phyloP scores from a whole-genome alignment of 2,329 filamentous ascomycete genomes.

The Albifimbria verrucaria region DNA sequence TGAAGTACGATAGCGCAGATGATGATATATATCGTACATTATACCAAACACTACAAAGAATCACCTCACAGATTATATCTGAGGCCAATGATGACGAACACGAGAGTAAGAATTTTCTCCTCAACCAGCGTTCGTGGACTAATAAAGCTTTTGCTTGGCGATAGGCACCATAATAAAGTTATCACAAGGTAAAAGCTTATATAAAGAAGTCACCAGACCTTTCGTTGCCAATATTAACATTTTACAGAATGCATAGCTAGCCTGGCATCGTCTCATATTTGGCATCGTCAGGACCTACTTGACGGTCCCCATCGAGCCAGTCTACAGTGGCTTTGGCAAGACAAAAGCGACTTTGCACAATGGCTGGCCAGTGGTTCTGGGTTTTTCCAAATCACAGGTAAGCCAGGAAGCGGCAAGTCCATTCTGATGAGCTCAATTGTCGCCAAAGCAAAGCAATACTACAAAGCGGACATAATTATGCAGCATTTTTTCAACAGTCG shows the following conservation, averaged over 20 bases:
- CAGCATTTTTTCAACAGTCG: not conserved
- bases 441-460: not conserved
- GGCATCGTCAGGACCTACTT: too few species aligned
- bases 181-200: too few species aligned
- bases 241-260: too few species aligned
- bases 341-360: not conserved
- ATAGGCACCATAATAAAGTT: too few species aligned
- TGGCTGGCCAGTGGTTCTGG: slow-evolving; percentile 6
- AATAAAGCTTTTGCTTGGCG: too few species aligned
- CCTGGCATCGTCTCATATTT: too few species aligned
- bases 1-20: slow-evolving; percentile 6
- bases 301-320: not conserved
- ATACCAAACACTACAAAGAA: not conserved
- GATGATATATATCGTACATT: slow-evolving; percentile 1
- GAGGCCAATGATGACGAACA: too few species aligned
- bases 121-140: too few species aligned
- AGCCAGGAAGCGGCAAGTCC: slow-evolving; percentile 12
- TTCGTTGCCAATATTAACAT: too few species aligned
- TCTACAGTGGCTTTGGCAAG: not conserved
- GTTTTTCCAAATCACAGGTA: slow-evolving; percentile 4
- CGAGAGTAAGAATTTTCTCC: too few species aligned
- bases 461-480: not conserved
- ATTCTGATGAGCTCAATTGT: slow-evolving; percentile 9
- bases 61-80: too few species aligned
- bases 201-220: too few species aligned